Percentiles rank a stretch among this genome's conserved stretches.
phyloP scores from a whole-genome alignment of 805 yeast genomes.

The Helenozyma rhizophorensis region DNA sequence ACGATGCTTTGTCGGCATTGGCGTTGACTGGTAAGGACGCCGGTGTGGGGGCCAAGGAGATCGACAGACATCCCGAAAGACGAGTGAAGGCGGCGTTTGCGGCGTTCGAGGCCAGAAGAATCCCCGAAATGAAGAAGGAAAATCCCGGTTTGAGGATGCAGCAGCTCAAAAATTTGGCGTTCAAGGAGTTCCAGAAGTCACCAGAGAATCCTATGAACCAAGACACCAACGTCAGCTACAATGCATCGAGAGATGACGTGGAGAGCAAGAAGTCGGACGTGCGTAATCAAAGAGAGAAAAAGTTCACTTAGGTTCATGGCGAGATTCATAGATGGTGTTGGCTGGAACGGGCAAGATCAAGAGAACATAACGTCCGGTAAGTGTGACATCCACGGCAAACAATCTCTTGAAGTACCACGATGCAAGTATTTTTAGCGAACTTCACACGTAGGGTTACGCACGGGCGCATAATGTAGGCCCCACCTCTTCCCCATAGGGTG shows the following conservation, averaged over 20 bases:
- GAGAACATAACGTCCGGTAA: too few species aligned
- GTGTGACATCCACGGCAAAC: too few species aligned
- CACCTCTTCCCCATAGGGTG: too few species aligned
- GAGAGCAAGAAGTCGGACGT: slow-evolving; percentile 44
- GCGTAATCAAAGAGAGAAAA: slow-evolving; percentile 45
- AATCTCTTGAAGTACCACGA: too few species aligned
- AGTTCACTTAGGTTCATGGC: slow-evolving; percentile 11
- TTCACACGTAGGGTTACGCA: too few species aligned
- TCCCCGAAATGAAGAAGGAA: slow-evolving; percentile 71
- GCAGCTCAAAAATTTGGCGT: slow-evolving; percentile 68
- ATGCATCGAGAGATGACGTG: slow-evolving; percentile 56
- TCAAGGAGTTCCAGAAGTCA: slow-evolving; percentile 77
- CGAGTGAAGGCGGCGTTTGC: slow-evolving; percentile 77
- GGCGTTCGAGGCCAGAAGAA: slow-evolving; percentile 65
- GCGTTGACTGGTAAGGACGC: slow-evolving; percentile 56
- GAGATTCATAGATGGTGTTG: not conserved
- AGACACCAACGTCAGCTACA: slow-evolving; percentile 56
- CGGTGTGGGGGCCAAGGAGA: slow-evolving; percentile 55
- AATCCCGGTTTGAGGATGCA: slow-evolving; percentile 76
- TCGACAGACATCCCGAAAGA: slow-evolving; percentile 87
- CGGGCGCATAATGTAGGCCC: too few species aligned
- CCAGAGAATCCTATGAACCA: slow-evolving; percentile 85
- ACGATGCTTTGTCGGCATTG: slow-evolving; percentile 74
- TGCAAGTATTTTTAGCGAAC: too few species aligned
- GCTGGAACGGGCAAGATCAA: too few species aligned